A percentile compares a stretch with the other conserved stretches of the same genome.
phyloP scores from a whole-genome alignment of 2,329 filamentous ascomycete species.

The Pyricularia sp. region DNA sequence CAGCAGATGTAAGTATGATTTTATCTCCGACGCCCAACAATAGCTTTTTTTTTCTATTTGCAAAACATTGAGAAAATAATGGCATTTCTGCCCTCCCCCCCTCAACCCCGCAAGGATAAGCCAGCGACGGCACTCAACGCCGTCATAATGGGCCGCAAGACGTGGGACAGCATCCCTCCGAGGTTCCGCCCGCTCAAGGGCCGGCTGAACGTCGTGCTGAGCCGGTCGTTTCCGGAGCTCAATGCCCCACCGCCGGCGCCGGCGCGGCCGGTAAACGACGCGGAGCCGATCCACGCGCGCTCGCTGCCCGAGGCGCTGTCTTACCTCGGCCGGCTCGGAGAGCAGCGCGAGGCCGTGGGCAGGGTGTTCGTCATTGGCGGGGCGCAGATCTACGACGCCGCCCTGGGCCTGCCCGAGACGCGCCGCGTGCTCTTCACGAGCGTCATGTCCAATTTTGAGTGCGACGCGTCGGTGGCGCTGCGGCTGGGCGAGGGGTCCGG shows the following conservation, averaged over 20 bases:
- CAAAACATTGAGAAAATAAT: too few relatives aligned
- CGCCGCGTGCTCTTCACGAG: constrained; percentile 61
- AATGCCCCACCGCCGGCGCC: constrained; percentile 8
- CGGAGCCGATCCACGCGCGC: constrained; percentile 34
- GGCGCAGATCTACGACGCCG: constrained; percentile 70
- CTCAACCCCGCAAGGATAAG: too few relatives aligned
- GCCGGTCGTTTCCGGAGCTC: constrained; percentile 31
- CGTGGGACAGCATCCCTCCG: constrained; percentile 81
- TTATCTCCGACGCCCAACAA: background rate
- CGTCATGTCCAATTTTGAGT: constrained; percentile 61
- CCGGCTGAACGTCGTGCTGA: constrained; percentile 76
- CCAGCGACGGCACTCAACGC: constrained; percentile 46
- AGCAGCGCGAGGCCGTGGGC: constrained; percentile 23
- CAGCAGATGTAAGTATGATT: constrained; percentile 1
- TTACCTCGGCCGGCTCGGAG: constrained; percentile 29
- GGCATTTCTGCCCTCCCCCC: too few relatives aligned
- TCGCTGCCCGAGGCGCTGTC: constrained; percentile 50
- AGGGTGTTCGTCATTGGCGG: constrained; percentile 85
- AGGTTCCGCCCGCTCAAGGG: constrained; percentile 71
- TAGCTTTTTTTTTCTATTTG: too few relatives aligned
- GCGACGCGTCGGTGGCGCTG: constrained; percentile 65
- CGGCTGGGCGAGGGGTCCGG: constrained; percentile 28
- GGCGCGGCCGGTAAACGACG: constrained; percentile 11
- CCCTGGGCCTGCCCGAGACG: constrained; percentile 49
- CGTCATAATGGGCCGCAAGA: constrained; percentile 96